Conservation (phyloP, 1,284 basidiomycete species). For the Pulveroboletus sp. region DNA sequence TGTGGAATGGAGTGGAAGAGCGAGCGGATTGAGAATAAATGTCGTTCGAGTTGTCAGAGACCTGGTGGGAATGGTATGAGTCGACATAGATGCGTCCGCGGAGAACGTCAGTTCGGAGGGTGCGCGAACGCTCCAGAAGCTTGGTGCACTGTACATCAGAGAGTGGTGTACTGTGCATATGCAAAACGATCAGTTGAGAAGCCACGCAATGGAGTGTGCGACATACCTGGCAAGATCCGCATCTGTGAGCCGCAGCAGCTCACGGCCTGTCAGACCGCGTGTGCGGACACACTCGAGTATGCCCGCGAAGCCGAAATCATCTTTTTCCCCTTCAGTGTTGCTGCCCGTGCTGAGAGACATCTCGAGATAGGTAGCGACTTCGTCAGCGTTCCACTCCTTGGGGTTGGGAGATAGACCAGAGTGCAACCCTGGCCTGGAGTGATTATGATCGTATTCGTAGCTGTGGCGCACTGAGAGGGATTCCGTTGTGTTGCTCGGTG, state of each 20-base stretch:
- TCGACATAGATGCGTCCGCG: constrained; percentile 28
- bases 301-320: not conserved
- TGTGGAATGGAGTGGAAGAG: constrained; percentile 13
- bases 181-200: not conserved
- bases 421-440: not conserved
- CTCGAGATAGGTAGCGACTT: constrained; percentile 30
- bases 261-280: constrained; percentile 30
- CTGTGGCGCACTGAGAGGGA: not conserved
- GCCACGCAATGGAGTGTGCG: not conserved
- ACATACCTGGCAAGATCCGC: constrained; percentile 28
- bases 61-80: constrained; percentile 21
- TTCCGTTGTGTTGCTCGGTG: constrained; percentile 6
- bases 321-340: not conserved
- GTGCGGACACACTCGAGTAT: constrained; percentile 27
- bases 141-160: constrained; percentile 24
- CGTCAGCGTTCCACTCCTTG: constrained; percentile 28
- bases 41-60: constrained; percentile 15
- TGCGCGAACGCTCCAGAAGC: constrained; percentile 27
- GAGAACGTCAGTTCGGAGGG: constrained; percentile 30
- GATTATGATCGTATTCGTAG: not conserved
- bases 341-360: constrained; percentile 7
- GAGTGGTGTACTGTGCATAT: constrained; percentile 22
- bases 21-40: constrained; percentile 3
- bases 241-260: constrained; percentile 32
- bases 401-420: constrained; percentile 28